These are phyloP conservation scores for Candida sp. DNA, from an alignment of 1,139 yeast genomes.

Conservation along the genomic window DNA sequence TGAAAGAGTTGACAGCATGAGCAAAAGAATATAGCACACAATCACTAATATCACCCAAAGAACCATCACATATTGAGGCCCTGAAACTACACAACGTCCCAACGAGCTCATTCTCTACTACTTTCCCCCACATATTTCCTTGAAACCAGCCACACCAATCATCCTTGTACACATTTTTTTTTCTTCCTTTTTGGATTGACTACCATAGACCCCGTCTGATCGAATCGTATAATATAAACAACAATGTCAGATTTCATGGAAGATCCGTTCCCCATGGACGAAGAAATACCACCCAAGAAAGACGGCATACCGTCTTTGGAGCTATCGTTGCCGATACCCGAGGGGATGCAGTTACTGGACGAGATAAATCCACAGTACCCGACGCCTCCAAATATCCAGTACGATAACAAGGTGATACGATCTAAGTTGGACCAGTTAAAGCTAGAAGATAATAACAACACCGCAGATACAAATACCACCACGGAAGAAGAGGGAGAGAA, in stretches of 20 bases:
- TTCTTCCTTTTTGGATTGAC: background rate
- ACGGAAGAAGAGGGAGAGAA: constrained; percentile 25
- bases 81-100: background rate
- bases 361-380: constrained; percentile 23
- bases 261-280: constrained; percentile 54
- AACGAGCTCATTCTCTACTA: background rate
- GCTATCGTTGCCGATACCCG: constrained; percentile 4
- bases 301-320: constrained; percentile 4
- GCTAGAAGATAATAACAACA: constrained; percentile 21
- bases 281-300: constrained; percentile 26
- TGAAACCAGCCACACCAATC: background rate
- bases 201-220: background rate
- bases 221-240: background rate
- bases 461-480: constrained; percentile 21
- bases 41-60: background rate
- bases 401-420: constrained; percentile 38
- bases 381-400: constrained; percentile 15
- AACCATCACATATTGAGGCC: background rate
- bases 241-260: constrained; percentile 37
- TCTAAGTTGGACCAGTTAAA: constrained; percentile 32
- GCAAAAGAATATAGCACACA: constrained; percentile 2
- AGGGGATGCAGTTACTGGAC: constrained; percentile 4
- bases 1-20: constrained; percentile 1
- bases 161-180: background rate
- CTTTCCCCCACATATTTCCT: background rate